Base-by-base conservation (phyloP, 805 yeast genomes). In the Ogataea chonburiensis region DNA sequence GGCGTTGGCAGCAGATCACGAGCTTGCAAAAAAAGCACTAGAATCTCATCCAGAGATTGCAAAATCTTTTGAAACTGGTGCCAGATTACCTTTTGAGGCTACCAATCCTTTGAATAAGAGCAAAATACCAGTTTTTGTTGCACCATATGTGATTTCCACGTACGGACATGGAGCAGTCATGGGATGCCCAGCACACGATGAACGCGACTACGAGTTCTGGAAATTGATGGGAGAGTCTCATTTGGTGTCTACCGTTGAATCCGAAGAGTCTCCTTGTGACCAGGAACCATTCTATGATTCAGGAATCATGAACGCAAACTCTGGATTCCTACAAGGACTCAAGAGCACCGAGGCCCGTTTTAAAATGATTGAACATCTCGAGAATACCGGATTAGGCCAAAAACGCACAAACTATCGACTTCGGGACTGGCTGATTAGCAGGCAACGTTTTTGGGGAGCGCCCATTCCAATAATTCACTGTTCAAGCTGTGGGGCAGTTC, bases 391-490 rank as follows among this genome's bases (percentile, higher is more conserved):
- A 0, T 24, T 58, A 2, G 96, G 91, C 0, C 46, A 60, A 1
- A 40, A 48, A 3, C 66, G 73, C 4, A 68, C 71, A 0, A 79
- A 79, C 45, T 81, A 70, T 52, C 74, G 80, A 46, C 64, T 93
- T 18, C 72, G 97, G 48, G 98, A 93, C 56, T 93, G 98, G 98
- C 71, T 93, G 17, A 83, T 93, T 30, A 82, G 94, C 52, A 75
- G 98, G 55, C 98, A 93, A 60, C 67, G 98, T 42, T 91, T 84
- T 60, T 93, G 98, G 98, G 98, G 98, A 17, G 93, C 97, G 0
- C 98, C 98, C 2, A 93, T 93, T 37, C 98, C 98, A 5, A 87
- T 93, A 13, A 71, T 93, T 17, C 93, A 93, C 53, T 93, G 98
- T 64, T 72, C 70, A 5, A 46, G 60, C 3, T 93, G 98, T 68